Evolutionary conservation across 768 basidiomycete genomes (phyloP), one percentile per base, ranked within the genome.

Genomic region (Russula brevipes): DNA sequence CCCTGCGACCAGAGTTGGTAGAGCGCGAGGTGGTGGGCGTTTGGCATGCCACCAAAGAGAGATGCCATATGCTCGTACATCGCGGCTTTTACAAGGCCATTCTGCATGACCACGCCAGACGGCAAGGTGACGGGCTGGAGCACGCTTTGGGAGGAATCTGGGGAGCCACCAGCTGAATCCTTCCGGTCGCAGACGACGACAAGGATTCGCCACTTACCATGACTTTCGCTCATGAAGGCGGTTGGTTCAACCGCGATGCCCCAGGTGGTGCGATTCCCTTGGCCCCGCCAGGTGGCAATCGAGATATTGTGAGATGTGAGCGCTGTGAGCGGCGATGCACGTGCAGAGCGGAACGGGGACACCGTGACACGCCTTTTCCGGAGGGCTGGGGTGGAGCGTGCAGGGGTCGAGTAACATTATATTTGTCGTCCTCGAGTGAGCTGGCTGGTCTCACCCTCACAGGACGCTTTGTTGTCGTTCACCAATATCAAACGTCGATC

Each of bases 41-140:
- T 91, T 0, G 94, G 94, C 10, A 82, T 80, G 0, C 91, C 91
- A 24, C 91, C 89, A 10, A 76, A 75, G 36, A 87, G 76, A 4
- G 72, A 66, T 0, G 87, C 82, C 10, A 96, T 77, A 69, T 92
- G 87, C 72, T 98, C 95, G 67, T 94, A 95, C 82, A 95, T 80
- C 0, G 95, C 86, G n/a, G 84, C 91, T 93, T 98, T 68, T 11
- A 66, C 67, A 14, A 68, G 61, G 16, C 61, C 35, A 30, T 68
- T 68, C n/a, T 61, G 42, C 16, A 68, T 54, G 39, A 59, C 52
- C 9, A 35, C 16, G 30, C 67, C 65, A 5, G 59, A 68, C 3
- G 67, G 65, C 44, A 68, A 57, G 30, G 50, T 16, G 44, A 64
- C 52, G 1, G 65, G 59, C 11, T 52, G 57, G 44, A 68, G 61